Evolutionary conservation across 805 yeast species (phyloP), one percentile per base, ranked within the genome.

Genomic region (Yarrowia divulgata): DNA sequence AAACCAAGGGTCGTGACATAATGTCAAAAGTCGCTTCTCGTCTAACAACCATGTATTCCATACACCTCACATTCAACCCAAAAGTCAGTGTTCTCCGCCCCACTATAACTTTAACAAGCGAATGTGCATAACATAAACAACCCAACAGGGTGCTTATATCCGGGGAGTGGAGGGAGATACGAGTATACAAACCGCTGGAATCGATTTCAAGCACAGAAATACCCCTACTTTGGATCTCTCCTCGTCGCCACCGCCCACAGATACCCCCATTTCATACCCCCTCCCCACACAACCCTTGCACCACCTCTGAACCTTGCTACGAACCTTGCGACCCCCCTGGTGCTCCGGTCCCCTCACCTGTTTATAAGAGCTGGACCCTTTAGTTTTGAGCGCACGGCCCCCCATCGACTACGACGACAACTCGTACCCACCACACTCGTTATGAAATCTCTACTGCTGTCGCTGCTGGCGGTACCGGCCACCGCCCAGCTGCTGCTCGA

Each of bases 401-500:
- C 43, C 23, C 6, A 2, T n/a, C n/a, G n/a, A n/a, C 29, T 23
- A 2, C 29, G 29, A 23, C 29, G 3, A 14, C 49, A 5, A n/a
- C 23, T n/a, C 43, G 18, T 9, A 16, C 39, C 29, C 60, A 19
- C 34, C 60, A 54, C 60, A 54, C 60, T 54, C 60, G 60, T 54
- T 54, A 60, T 60, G 66, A 60, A 43, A 42, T 43, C 50, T 13
- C 66, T 60, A 18, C 42, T 60, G 34, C 35, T 45, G 52, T 32
- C 50, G 50, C 42, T 60, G 66, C 66, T 60, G 42, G 66, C 52
- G 37, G 66, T 42, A 12, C 66, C 66, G 42, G 66, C 66, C 40
- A n/a, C 66, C 14, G 66, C 66, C 19, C 66, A 60, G 42, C 42
- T 60, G 34, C 52, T 60, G 34, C 66, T 60, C 66, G 66, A 60